These are phyloP conservation scores for Mycena chlorophos DNA, from an alignment of 768 basidiomycete species.

Conservation along the genomic window DNA sequence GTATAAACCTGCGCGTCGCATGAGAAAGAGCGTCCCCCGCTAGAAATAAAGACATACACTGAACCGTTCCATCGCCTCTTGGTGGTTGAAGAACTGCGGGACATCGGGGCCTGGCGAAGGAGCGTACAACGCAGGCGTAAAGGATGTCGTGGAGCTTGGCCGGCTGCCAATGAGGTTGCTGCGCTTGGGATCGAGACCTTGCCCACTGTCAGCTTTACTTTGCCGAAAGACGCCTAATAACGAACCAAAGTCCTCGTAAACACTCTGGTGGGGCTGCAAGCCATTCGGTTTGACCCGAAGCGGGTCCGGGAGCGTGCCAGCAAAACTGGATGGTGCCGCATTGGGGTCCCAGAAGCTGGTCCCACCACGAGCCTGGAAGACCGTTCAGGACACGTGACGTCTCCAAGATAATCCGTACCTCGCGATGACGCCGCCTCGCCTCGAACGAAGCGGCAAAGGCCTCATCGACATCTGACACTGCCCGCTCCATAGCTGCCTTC, in stretches of 20 bases:
- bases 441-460: constrained; percentile 82
- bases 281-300: constrained; percentile 83
- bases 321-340: constrained; percentile 69
- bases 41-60: constrained; percentile 52
- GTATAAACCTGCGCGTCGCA: constrained; percentile 18
- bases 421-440: constrained; percentile 80
- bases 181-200: constrained; percentile 60
- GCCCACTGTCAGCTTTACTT: constrained; percentile 8
- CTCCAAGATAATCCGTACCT: constrained; percentile 45
- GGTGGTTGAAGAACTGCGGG: constrained; percentile 55
- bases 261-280: constrained; percentile 78
- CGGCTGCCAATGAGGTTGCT: constrained; percentile 51
- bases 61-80: constrained; percentile 90
- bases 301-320: constrained; percentile 78
- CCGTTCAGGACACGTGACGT: not conserved
- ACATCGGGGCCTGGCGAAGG: constrained; percentile 68
- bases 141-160: constrained; percentile 71
- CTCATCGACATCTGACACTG: constrained; percentile 90
- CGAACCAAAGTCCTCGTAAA: constrained; percentile 94
- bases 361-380: constrained; percentile 54
- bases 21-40: not conserved
- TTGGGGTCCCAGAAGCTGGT: constrained; percentile 90
- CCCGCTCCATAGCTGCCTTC: constrained; percentile 96
- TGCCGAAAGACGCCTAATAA: constrained; percentile 6
- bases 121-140: constrained; percentile 52